These are phyloP conservation scores for Styphnolobium japonicum DNA, from an alignment of 306 rosid species.

Conservation along the genomic window DNA sequence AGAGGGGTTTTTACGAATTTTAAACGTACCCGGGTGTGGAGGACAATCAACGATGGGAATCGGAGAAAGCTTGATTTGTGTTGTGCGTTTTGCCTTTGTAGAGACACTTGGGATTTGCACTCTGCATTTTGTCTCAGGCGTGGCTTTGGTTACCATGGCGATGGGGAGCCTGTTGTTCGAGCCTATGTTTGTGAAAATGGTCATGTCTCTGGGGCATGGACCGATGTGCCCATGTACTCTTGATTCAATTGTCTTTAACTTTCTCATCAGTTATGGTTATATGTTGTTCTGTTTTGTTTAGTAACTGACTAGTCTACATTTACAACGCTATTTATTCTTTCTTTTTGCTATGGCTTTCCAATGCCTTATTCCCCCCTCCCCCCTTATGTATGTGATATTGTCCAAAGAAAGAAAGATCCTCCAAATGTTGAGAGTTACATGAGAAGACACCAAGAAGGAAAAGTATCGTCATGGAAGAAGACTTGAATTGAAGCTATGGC, in stretches of 20 bases:
- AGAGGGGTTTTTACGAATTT: slow-evolving; percentile 73
- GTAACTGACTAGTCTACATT: neutral
- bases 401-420: neutral
- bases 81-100: slow-evolving; percentile 64
- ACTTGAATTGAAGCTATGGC: neutral
- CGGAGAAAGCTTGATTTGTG: slow-evolving; percentile 47
- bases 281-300: neutral
- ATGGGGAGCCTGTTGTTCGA: slow-evolving; percentile 86
- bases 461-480: neutral
- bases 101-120: slow-evolving; percentile 72
- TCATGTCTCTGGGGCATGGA: slow-evolving; percentile 94
- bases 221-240: slow-evolving; percentile 67
- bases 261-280: neutral
- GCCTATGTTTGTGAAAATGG: slow-evolving; percentile 92
- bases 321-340: neutral
- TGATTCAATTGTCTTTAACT: neutral
- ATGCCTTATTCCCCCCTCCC: too few relatives aligned
- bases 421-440: neutral
- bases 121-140: slow-evolving; percentile 76
- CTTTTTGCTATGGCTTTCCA: too few relatives aligned
- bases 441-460: neutral
- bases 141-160: slow-evolving; percentile 68
- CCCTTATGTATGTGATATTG: neutral
- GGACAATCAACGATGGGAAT: slow-evolving; percentile 57
- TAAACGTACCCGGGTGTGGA: slow-evolving; percentile 62